Evolutionary conservation across 2,329 filamentous ascomycete species (phyloP).

Genomic region (Domatiomyces globalis): DNA sequence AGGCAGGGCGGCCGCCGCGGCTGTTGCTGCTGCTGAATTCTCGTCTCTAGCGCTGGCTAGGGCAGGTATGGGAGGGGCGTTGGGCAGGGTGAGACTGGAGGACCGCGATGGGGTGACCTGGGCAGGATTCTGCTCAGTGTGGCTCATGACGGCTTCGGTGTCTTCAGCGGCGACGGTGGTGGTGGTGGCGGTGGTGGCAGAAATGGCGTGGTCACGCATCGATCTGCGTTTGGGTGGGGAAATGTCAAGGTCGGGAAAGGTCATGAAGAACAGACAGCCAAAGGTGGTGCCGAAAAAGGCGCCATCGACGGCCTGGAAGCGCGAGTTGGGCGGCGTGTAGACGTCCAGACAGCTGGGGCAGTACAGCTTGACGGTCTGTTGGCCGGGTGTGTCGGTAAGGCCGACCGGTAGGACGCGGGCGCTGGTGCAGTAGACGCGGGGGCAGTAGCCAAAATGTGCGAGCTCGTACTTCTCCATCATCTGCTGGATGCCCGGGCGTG

Average conservation of each 20-base stretch:
- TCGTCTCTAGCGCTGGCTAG: slow-evolving; percentile 19
- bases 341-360: slow-evolving; percentile 94
- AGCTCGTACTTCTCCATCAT: slow-evolving; percentile 99
- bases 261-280: slow-evolving; percentile 93
- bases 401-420: slow-evolving; percentile 87
- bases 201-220: slow-evolving; percentile 6
- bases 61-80: slow-evolving; percentile 19
- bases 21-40: slow-evolving; percentile 22
- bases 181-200: background rate
- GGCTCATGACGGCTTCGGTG: slow-evolving; percentile 14
- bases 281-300: slow-evolving; percentile 98
- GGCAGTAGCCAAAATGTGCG: slow-evolving; percentile 88
- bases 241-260: slow-evolving; percentile 90
- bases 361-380: slow-evolving; percentile 97
- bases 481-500: slow-evolving; percentile 86
- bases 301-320: slow-evolving; percentile 93
- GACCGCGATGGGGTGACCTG: slow-evolving; percentile 16
- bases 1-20: slow-evolving; percentile 22
- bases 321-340: slow-evolving; percentile 91
- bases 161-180: slow-evolving; percentile 9
- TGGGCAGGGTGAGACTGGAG: slow-evolving; percentile 14
- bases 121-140: slow-evolving; percentile 13
- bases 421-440: slow-evolving; percentile 82
- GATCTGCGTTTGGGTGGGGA: slow-evolving; percentile 47
- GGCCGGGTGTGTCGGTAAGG: slow-evolving; percentile 82